Percentiles rank a stretch among this genome's conserved stretches.
Evolutionary conservation across 805 yeast species (phyloP).

Genomic region (Ogataea nakhonphanomensis): DNA sequence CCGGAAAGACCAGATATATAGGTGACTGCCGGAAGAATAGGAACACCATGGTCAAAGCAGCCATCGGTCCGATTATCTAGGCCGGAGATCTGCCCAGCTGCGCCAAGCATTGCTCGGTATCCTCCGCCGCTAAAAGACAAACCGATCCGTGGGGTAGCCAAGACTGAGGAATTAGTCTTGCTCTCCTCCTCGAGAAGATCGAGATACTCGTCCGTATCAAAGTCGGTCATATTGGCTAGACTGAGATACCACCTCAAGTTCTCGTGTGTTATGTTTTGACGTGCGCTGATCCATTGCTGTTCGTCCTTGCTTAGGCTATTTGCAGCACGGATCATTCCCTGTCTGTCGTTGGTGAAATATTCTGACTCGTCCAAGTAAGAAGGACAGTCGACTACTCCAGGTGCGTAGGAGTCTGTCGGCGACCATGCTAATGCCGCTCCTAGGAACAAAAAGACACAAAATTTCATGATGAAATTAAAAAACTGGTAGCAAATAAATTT

Average conservation of each 20-base stretch:
- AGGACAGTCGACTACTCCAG: conserved; percentile 58
- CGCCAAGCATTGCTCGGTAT: conserved; percentile 80
- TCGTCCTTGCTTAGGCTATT: conserved; percentile 44
- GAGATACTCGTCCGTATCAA: conserved; percentile 43
- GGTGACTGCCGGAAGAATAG: conserved; percentile 70
- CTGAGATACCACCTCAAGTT: conserved; percentile 44
- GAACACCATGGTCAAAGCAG: conserved; percentile 51
- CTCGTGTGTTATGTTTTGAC: conserved; percentile 44
- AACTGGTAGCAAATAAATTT: not conserved
- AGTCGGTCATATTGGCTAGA: conserved; percentile 45
- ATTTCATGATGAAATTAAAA: conserved; percentile 1
- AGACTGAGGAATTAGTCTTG: conserved; percentile 34
- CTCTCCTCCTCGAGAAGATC: conserved; percentile 25
- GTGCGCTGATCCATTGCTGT: conserved; percentile 46
- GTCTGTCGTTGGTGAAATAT: conserved; percentile 11
- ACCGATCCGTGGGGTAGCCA: conserved; percentile 42
- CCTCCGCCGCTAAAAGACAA: conserved; percentile 83
- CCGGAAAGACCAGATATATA: conserved; percentile 81
- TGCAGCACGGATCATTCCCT: conserved; percentile 45
- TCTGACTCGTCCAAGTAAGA: conserved; percentile 22
- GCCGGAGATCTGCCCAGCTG: conserved; percentile 82
- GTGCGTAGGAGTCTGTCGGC: conserved; percentile 59
- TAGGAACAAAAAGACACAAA: not conserved
- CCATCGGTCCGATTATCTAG: conserved; percentile 68
- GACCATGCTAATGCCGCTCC: conserved; percentile 39